These are phyloP conservation scores for Glycine latifolia DNA, from an alignment of 306 rosid species.

Conservation along the genomic window DNA sequence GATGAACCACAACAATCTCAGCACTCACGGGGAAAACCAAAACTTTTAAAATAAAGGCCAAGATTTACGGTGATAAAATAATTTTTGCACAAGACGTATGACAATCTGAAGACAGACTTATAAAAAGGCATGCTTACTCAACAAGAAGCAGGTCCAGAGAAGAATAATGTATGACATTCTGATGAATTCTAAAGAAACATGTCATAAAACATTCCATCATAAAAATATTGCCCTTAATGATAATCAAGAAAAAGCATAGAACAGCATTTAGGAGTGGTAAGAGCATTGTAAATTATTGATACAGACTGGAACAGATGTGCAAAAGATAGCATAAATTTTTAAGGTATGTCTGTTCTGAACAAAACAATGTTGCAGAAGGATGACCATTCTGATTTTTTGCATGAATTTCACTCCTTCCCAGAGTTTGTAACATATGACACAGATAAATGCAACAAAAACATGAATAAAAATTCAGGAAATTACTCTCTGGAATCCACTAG, in stretches of 20 bases:
- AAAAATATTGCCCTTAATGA: background rate
- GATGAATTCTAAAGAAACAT: background rate
- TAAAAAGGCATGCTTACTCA: background rate
- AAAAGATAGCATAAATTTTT: background rate
- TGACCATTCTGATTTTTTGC: background rate
- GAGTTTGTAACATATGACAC: background rate
- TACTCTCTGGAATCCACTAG: background rate
- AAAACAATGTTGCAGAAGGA: constrained; percentile 17
- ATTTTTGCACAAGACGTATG: too few relatives aligned
- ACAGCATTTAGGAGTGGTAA: background rate
- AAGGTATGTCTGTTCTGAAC: background rate
- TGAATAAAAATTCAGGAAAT: background rate
- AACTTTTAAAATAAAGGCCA: background rate
- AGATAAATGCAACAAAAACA: constrained; percentile 5
- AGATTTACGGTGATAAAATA: background rate
- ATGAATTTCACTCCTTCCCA: background rate
- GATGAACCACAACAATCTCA: background rate
- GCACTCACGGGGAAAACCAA: background rate
- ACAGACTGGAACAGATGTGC: background rate
- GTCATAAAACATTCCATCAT: background rate
- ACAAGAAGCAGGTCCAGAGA: background rate
- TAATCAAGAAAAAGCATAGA: background rate
- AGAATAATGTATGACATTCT: background rate
- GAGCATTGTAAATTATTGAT: background rate
- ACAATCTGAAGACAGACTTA: background rate